A percentile compares a stretch with the other conserved stretches of the same genome.
Evolutionary conservation across 768 basidiomycete genomes (phyloP).

Genomic region (Auriscalpium microsporum): DNA sequence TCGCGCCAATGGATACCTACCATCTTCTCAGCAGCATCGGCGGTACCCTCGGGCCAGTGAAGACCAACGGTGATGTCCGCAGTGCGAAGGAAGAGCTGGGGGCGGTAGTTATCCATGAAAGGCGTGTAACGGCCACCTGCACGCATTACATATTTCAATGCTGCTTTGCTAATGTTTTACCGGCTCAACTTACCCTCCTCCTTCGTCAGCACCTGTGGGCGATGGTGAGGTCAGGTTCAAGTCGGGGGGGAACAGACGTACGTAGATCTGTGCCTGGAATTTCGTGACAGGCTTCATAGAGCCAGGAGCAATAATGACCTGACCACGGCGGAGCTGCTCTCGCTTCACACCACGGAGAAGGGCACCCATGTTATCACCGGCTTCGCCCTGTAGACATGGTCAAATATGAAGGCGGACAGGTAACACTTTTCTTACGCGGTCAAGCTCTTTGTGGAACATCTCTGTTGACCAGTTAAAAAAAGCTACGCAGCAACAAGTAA

Average conservation of each 20-base stretch:
- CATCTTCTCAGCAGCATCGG: constrained; percentile 82
- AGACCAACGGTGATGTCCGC: constrained; percentile 84
- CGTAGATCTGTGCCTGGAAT: constrained; percentile 90
- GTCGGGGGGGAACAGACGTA: constrained; percentile 24
- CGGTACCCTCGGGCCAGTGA: constrained; percentile 79
- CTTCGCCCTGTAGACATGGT: constrained; percentile 59
- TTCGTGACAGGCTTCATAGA: constrained; percentile 91
- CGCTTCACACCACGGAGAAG: constrained; percentile 95
- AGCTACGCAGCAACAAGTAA: neutral
- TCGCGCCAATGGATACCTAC: constrained; percentile 26
- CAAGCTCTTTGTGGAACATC: constrained; percentile 99
- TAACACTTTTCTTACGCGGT: constrained; percentile 46
- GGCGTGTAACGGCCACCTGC: constrained; percentile 75
- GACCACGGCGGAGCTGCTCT: constrained; percentile 90
- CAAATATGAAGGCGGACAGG: neutral
- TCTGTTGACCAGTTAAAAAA: constrained; percentile 37
- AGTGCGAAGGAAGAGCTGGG: constrained; percentile 93
- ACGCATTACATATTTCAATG: neutral
- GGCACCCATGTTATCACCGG: constrained; percentile 99
- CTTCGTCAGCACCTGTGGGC: constrained; percentile 70
- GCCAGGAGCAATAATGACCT: constrained; percentile 82
- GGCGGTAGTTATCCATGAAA: constrained; percentile 91
- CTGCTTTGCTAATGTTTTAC: neutral
- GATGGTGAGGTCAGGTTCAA: neutral
- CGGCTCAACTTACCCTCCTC: constrained; percentile 50